phyloP scores from a whole-genome alignment of 2,329 filamentous ascomycete species.

The Akanthomyces dipterigenus region DNA sequence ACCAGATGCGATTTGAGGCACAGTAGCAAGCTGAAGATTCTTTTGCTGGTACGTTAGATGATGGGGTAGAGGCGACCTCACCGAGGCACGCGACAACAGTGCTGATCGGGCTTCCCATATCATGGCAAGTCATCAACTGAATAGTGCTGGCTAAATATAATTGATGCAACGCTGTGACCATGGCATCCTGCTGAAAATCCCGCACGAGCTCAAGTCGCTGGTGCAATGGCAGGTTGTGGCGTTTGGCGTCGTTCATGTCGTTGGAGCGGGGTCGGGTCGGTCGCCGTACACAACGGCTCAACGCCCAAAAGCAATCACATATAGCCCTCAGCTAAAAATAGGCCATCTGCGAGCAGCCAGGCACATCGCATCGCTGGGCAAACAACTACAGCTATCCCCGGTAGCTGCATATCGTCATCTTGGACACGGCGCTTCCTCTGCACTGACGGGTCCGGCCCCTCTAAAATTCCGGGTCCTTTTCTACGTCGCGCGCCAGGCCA shows the following conservation, averaged over 20 bases:
- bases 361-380: not conserved
- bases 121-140: too few species aligned
- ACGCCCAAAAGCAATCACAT: not conserved
- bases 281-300: not conserved
- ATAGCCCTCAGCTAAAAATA: not conserved
- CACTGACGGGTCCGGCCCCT: slow-evolving; percentile 18
- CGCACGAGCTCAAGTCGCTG: too few species aligned
- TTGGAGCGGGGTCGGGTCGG: not conserved
- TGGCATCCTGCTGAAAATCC: too few species aligned
- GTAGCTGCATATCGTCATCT: slow-evolving; percentile 1
- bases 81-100: too few species aligned
- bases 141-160: too few species aligned
- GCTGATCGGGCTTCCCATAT: too few species aligned
- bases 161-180: too few species aligned
- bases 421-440: not conserved
- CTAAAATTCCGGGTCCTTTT: slow-evolving; percentile 25
- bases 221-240: not conserved
- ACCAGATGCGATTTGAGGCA: too few species aligned
- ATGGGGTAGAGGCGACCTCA: too few species aligned
- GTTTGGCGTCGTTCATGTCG: not conserved
- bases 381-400: not conserved
- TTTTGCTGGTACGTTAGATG: too few species aligned
- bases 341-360: not conserved
- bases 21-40: too few species aligned
- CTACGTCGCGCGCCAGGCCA: slow-evolving; percentile 12